Evolutionary conservation across 371 early-diverging fungal genomes (phyloP).

Genomic region (Mortierella sp.): DNA sequence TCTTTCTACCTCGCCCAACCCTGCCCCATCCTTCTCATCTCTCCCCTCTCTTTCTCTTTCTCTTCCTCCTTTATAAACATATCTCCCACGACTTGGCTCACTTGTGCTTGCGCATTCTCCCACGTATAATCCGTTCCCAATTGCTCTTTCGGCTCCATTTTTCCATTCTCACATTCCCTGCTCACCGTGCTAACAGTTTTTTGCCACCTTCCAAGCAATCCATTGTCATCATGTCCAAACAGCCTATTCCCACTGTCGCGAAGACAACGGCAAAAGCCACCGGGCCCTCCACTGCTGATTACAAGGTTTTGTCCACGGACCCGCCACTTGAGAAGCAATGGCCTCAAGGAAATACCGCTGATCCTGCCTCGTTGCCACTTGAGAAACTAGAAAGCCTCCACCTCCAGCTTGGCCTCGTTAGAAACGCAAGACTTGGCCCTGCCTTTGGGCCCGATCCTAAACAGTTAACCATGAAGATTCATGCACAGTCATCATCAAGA

Average conservation of each 20-base stretch:
- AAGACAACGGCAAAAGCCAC: neutral
- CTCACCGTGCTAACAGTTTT: neutral
- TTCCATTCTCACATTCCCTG: too few relatives aligned
- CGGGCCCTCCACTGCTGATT: conserved; percentile 7
- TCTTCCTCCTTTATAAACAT: neutral
- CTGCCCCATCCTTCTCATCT: neutral
- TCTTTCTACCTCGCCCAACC: too few relatives aligned
- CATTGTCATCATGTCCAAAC: neutral
- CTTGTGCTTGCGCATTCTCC: too few relatives aligned
- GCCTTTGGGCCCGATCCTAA: conserved; percentile 18
- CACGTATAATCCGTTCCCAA: too few relatives aligned
- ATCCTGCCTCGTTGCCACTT: conserved; percentile 1
- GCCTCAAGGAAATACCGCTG: too few relatives aligned
- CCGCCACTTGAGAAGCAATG: neutral
- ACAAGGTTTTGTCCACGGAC: conserved; percentile 5
- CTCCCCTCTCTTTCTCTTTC: neutral
- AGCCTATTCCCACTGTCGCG: neutral
- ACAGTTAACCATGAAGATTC: conserved; percentile 1
- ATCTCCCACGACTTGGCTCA: neutral
- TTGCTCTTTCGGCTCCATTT: too few relatives aligned
- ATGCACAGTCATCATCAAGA: conserved; percentile 23
- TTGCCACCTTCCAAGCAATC: neutral
- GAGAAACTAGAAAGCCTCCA: neutral
- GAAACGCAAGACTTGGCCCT: conserved; percentile 17
- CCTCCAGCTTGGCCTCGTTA: conserved; percentile 9